Evolutionary conservation across 2,329 filamentous ascomycete species (phyloP).

Genomic region (Scleromitrula shiraiana): DNA sequence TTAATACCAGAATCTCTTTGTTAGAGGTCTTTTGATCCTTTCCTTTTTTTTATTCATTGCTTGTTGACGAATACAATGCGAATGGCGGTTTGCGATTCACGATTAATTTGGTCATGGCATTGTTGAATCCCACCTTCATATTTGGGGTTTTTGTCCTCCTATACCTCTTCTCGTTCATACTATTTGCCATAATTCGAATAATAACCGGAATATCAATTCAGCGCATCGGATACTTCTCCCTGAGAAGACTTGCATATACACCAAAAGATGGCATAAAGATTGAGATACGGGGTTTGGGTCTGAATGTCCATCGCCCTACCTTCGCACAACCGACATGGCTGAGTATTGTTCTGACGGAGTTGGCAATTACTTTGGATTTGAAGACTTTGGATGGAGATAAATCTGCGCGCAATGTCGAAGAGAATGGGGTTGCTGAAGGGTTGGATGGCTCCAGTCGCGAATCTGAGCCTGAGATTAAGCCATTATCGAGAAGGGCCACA

Average conservation of each 20-base stretch:
- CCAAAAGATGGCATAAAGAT: slow-evolving; percentile 83
- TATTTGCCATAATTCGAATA: slow-evolving; percentile 89
- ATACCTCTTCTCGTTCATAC: slow-evolving; percentile 85
- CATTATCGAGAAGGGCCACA: slow-evolving; percentile 16
- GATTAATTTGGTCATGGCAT: slow-evolving; percentile 43
- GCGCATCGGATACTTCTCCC: slow-evolving; percentile 83
- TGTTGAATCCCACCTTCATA: slow-evolving; percentile 70
- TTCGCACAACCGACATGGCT: slow-evolving; percentile 97
- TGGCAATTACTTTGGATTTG: slow-evolving; percentile 76
- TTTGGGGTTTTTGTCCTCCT: slow-evolving; percentile 77
- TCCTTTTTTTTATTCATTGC: too few species aligned
- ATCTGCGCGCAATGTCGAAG: slow-evolving; percentile 16
- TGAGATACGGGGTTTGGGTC: slow-evolving; percentile 79
- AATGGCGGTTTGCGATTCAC: slow-evolving; percentile 8
- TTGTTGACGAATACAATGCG: too few species aligned
- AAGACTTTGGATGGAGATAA: slow-evolving; percentile 49
- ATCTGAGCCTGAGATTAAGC: slow-evolving; percentile 17
- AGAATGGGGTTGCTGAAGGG: slow-evolving; percentile 19
- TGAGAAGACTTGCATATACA: slow-evolving; percentile 84
- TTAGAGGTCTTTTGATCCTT: not conserved
- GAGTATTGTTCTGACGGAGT: slow-evolving; percentile 78
- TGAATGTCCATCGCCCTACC: slow-evolving; percentile 85
- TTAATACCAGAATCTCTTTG: slow-evolving; percentile 5
- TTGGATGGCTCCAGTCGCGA: slow-evolving; percentile 15
- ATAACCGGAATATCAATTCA: slow-evolving; percentile 93